Evolutionary conservation across 1,139 yeast species (phyloP).

Genomic region (Candida sanyaensis): DNA sequence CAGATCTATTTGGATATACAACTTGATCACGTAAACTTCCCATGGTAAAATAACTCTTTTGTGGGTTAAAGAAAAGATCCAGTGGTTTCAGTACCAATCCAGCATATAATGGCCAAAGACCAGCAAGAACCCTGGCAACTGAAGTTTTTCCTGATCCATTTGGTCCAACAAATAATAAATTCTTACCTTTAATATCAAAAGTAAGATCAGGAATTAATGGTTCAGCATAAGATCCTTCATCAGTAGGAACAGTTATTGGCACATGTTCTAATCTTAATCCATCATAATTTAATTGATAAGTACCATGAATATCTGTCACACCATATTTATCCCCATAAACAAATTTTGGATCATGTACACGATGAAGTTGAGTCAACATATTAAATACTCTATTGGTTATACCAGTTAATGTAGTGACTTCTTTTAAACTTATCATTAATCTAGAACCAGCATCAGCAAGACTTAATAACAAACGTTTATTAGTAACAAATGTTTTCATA

Average conservation of each 20-base stretch:
- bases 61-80: conserved; percentile 78
- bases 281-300: conserved; percentile 71
- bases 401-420: conserved; percentile 88
- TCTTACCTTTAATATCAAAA: conserved; percentile 69
- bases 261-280: conserved; percentile 78
- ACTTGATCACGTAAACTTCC: conserved; percentile 88
- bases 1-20: conserved; percentile 79
- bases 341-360: conserved; percentile 74
- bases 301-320: conserved; percentile 67
- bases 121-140: conserved; percentile 80
- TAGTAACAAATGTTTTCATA: conserved; percentile 88
- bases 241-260: conserved; percentile 77
- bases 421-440: conserved; percentile 92
- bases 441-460: conserved; percentile 97
- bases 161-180: conserved; percentile 78
- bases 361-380: conserved; percentile 72
- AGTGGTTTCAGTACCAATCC: conserved; percentile 83
- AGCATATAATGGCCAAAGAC: conserved; percentile 86
- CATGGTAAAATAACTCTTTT: conserved; percentile 73
- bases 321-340: conserved; percentile 61
- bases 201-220: conserved; percentile 59
- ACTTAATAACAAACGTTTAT: conserved; percentile 85
- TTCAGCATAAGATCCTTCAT: conserved; percentile 54
- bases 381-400: conserved; percentile 85
- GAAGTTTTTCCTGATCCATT: conserved; percentile 93